These are phyloP conservation scores for Plasmodium vivax DNA, from an alignment of 169 alveolate species.

Conservation along the genomic window DNA sequence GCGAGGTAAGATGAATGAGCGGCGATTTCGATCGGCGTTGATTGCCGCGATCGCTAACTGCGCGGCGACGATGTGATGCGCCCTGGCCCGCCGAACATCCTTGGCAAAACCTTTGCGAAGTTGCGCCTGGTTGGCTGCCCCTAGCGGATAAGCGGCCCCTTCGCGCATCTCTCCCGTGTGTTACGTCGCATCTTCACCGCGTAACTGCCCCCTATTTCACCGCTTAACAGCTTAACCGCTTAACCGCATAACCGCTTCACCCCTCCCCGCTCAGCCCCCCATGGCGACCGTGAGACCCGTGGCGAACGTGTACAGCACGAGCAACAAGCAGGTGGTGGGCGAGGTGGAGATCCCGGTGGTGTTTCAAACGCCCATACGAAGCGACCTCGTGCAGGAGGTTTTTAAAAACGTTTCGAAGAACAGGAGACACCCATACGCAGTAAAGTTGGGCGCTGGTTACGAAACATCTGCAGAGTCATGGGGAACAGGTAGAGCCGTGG, in stretches of 20 bases:
- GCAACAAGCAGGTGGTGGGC: conserved; percentile 78
- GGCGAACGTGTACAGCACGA: conserved; percentile 79
- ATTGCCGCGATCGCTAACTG: too few species aligned
- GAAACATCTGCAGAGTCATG: conserved; percentile 99
- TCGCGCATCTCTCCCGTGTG: too few species aligned
- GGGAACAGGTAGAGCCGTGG: conserved; percentile 99
- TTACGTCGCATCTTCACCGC: background rate
- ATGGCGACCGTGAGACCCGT: conserved; percentile 82
- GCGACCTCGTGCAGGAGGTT: conserved; percentile 96
- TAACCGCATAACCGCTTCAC: too few species aligned
- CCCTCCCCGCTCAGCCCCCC: background rate
- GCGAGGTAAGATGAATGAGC: background rate
- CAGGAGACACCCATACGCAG: conserved; percentile 98
- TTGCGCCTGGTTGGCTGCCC: background rate
- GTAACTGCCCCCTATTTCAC: background rate
- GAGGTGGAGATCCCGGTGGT: conserved; percentile 92
- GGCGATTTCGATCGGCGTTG: too few species aligned
- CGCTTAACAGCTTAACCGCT: background rate
- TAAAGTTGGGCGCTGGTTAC: conserved; percentile 89
- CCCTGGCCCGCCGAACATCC: background rate
- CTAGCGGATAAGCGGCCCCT: background rate
- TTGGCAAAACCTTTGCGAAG: background rate
- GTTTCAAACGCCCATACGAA: conserved; percentile 96
- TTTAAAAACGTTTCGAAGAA: conserved; percentile 95
- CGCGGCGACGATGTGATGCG: background rate